Conservation (phyloP, 495 filamentous ascomycete genomes). For the Penicillium manginii region DNA sequence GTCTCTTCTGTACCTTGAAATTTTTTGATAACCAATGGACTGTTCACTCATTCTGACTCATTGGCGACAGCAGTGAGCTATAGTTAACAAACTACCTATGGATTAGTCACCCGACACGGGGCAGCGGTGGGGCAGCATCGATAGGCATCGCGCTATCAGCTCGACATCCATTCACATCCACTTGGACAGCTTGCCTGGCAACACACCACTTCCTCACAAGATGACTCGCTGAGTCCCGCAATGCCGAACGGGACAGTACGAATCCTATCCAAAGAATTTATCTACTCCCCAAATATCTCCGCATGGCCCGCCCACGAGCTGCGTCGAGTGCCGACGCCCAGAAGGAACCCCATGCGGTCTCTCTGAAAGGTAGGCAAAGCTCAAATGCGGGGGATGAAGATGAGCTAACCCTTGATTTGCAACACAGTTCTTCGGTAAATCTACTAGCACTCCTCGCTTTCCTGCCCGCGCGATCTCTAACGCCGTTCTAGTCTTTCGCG, state of each 20-base stretch:
- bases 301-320: conserved; percentile 51
- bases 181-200: not conserved
- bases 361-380: conserved; percentile 68
- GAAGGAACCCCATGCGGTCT: conserved; percentile 83
- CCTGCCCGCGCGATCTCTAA: conserved; percentile 15
- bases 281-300: not conserved
- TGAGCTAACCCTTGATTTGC: conserved; percentile 8
- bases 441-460: not conserved
- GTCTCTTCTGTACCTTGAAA: no score
- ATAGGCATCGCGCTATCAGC: conserved; percentile 18
- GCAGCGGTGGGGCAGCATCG: no score
- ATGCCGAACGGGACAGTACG: conserved; percentile 4
- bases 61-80: not conserved
- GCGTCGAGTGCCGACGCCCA: conserved; percentile 57
- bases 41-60: not conserved
- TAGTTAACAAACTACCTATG: not conserved
- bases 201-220: not conserved
- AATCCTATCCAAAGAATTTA: not conserved
- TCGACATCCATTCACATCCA: not conserved
- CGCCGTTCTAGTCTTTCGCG: conserved; percentile 52
- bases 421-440: conserved; percentile 49
- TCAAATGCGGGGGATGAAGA: not conserved
- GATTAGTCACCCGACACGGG: not conserved
- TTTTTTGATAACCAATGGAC: no score
- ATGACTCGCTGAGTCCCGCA: conserved; percentile 20